Evolutionary conservation across 129 eudicot genomes (phyloP).

Genomic region (Arctium minus): DNA sequence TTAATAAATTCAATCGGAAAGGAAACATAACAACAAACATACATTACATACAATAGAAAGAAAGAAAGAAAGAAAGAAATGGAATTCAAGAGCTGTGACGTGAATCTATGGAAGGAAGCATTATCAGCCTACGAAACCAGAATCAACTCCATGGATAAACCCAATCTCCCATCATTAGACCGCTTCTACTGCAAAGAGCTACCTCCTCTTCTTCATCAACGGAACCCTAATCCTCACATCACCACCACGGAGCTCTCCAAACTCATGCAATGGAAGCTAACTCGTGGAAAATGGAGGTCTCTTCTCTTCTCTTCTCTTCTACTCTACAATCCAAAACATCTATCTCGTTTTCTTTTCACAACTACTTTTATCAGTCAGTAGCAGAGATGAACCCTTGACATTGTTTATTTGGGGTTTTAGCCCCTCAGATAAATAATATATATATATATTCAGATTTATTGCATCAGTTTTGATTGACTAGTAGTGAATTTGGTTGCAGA

Average conservation of each 20-base stretch:
- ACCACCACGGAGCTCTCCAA: slow-evolving; percentile 69
- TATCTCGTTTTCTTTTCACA: too few relatives aligned
- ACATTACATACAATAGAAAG: too few relatives aligned
- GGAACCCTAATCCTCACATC: slow-evolving; percentile 72
- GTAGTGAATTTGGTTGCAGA: slow-evolving; percentile 20
- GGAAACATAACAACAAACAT: too few relatives aligned
- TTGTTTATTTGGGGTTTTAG: too few relatives aligned
- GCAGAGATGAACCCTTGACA: too few relatives aligned
- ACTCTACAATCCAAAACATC: too few relatives aligned
- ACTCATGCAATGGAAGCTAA: slow-evolving; percentile 90
- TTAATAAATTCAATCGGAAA: too few relatives aligned
- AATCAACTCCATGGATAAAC: slow-evolving; percentile 48
- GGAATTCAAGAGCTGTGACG: slow-evolving; percentile 51
- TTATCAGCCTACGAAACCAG: slow-evolving; percentile 43
- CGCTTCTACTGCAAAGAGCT: slow-evolving; percentile 62
- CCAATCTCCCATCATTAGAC: slow-evolving; percentile 51
- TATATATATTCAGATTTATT: background rate
- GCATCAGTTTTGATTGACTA: background rate
- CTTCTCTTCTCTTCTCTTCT: background rate
- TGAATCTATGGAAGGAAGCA: slow-evolving; percentile 51
- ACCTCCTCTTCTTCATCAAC: slow-evolving; percentile 51
- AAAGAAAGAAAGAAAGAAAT: background rate
- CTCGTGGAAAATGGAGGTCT: slow-evolving; percentile 81
- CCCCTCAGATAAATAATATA: too few relatives aligned
- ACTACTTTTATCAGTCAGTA: too few relatives aligned